Percentiles rank a stretch among this genome's conserved stretches.
Conservation (phyloP, 2,329 filamentous ascomycete genomes). For the Verticillium isaacii region DNA sequence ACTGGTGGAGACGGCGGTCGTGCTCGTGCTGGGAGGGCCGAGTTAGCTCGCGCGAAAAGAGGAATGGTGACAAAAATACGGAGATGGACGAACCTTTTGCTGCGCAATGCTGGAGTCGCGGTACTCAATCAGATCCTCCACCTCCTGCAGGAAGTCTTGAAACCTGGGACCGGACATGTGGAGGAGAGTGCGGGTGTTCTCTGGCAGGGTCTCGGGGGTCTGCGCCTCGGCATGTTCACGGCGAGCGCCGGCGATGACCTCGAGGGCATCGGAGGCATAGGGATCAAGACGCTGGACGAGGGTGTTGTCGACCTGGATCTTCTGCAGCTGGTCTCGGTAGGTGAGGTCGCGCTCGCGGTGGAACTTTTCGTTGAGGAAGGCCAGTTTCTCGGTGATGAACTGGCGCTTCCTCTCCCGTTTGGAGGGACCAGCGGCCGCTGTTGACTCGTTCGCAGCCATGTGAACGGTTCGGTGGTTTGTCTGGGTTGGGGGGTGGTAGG, state of each 20-base stretch:
- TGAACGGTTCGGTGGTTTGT: neutral
- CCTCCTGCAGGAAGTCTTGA: conserved; percentile 75
- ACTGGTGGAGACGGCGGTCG: conserved; percentile 56
- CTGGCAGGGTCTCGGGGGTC: conserved; percentile 30
- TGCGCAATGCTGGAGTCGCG: conserved; percentile 78
- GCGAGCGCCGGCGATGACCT: conserved; percentile 63
- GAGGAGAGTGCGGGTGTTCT: conserved; percentile 50
- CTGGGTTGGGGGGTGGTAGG: neutral
- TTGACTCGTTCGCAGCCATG: conserved; percentile 36
- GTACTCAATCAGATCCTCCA: conserved; percentile 84
- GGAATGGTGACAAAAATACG: neutral
- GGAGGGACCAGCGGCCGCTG: conserved; percentile 44
- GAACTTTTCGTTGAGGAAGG: conserved; percentile 72
- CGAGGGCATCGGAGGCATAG: conserved; percentile 67
- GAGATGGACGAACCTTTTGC: conserved; percentile 58
- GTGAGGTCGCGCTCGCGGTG: conserved; percentile 74
- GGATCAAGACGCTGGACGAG: conserved; percentile 82
- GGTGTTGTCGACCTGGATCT: conserved; percentile 86
- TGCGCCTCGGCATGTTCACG: conserved; percentile 46
- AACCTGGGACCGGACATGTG: conserved; percentile 81
- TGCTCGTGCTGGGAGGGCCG: conserved; percentile 48
- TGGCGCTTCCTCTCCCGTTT: conserved; percentile 90
- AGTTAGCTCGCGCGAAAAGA: neutral
- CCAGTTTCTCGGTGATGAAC: conserved; percentile 73
- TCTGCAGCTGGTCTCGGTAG: conserved; percentile 85